These are phyloP conservation scores for Venturia aucupariae DNA, from an alignment of 2,329 filamentous ascomycete genomes.

Conservation along the genomic window DNA sequence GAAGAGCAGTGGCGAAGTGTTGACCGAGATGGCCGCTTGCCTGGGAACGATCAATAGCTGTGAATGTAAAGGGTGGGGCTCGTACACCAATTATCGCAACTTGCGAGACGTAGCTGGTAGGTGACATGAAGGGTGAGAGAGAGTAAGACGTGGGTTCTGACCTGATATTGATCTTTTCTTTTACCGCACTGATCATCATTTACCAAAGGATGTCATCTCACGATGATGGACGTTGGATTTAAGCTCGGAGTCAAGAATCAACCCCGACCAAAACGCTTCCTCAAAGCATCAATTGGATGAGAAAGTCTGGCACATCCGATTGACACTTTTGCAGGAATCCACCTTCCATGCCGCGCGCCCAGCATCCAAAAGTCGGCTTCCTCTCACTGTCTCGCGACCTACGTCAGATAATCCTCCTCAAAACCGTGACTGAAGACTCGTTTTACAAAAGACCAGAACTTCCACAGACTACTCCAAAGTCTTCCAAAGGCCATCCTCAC, in stretches of 20 bases:
- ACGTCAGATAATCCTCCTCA: too few species aligned
- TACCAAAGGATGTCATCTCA: not conserved
- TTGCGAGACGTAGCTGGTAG: constrained; percentile 24
- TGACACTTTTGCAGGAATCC: too few species aligned
- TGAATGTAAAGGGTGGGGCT: not conserved
- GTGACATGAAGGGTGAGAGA: not conserved
- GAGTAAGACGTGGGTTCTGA: not conserved
- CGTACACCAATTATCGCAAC: constrained; percentile 32
- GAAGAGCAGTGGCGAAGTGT: constrained; percentile 30
- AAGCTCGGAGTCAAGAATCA: not conserved
- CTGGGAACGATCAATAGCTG: not conserved
- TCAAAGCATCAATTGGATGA: too few species aligned
- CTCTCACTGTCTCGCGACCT: too few species aligned
- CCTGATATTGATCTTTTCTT: not conserved
- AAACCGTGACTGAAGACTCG: too few species aligned
- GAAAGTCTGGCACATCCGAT: too few species aligned
- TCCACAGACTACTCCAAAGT: too few species aligned
- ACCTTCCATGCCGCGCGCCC: too few species aligned
- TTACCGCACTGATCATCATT: not conserved
- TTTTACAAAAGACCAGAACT: too few species aligned
- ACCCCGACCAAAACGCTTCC: too few species aligned
- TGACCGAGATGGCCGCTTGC: constrained; percentile 33
- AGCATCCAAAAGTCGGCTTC: too few species aligned
- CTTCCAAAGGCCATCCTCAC: too few species aligned
- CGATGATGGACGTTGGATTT: not conserved